Base-by-base conservation (phyloP, 208 protist genomes). In the Lotmaria passim region DNA sequence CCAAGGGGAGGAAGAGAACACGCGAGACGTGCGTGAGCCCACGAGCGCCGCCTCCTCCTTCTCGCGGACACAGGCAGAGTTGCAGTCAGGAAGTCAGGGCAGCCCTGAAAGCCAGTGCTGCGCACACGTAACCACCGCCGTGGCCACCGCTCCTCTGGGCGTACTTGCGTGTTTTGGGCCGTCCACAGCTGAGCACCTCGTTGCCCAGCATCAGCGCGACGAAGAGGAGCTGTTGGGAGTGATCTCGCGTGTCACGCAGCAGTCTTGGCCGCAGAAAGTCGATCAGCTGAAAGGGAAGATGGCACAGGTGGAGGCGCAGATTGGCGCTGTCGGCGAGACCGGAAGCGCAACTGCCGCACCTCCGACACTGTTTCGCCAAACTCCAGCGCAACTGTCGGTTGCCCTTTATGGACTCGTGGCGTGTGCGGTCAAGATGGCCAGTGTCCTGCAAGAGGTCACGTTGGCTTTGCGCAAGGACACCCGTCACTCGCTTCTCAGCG, bases 201-300 rank as follows among this genome's bases (percentile, higher is more conserved):
- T 93, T 53, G 78, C 78, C 1, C 82, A 90, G 58, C 82, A 89
- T 43, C 75, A 79, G 28, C 70, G 87, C n/a, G 81, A 90, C 33
- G 69, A 78, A 26, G 76, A 73, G 51, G 58, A 75, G 21, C 64
- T 92, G 39, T 73, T 92, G 23, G 66, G 68, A 4, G 75, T 77
- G 17, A 21, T 92, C 5, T 70, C 70, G 1, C 61, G 67, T 50
- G 78, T 63, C 55, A 62, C 73, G 10, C 78, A 89, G 66, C 86
- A 88, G 51, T 61, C 46, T 15, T 91, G 86, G 86, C 30, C 53
- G 26, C 83, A 65, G 50, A 91, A 84, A 36, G 69, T 72, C 51
- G 66, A 30, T 24, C 61, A 78, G 67, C 61, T 78, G 7, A 69
- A 70, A 41, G 52, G 34, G 24, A 69, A 66, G 19, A 23, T 76